Base-by-base conservation (phyloP, 495 filamentous ascomycete species). In the Penicillium silybi region DNA sequence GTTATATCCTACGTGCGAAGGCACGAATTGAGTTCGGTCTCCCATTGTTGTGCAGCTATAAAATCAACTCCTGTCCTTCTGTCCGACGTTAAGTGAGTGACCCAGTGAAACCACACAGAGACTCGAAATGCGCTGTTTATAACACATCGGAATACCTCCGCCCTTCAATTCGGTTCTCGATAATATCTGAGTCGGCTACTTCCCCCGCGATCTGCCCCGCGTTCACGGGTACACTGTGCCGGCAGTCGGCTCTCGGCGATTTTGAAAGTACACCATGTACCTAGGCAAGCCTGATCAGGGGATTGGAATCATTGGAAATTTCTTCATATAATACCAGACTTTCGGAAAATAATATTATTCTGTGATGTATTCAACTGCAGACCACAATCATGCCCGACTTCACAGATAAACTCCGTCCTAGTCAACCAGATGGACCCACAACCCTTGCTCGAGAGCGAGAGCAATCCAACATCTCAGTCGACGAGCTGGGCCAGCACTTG, bases 321-420 rank as follows among this genome's bases (percentile, higher is more conserved):
- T 11, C 10, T 32, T 8, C 29, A 32, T 32, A 32, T 32, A 15
- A 3, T 32, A 3, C 8, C 1, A 32, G 10, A 32, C 1, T 13
- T 13, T 32, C 8, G 13, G 25, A 32, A 4, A 16, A 6, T 4
- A 19, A 18, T 1, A 13, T 18, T n/a, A 13, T 19, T 6, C 9
- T 34, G 16, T 11, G 20, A 10, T 15, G 34, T 10, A 19, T 23
- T 22, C 15, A 39, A 42, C 27, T 22, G 17, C 25, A 23, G 27
- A 27, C 27, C 20, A 50, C 18, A 18, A 63, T 20, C 7, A 76
- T 77, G 75, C 57, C 65, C 2, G 75, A 79, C 58, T 79, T 79
- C 54, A 71, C 71, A 2, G 73, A 75, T 49, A 58, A 62, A 18
- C 68, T 79, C 19, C 69, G 68, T 40, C 74, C 75, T 22, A 59